phyloP scores from a whole-genome alignment of 108 stramenopile genomes.

The Stephanodiscus minutulus region DNA sequence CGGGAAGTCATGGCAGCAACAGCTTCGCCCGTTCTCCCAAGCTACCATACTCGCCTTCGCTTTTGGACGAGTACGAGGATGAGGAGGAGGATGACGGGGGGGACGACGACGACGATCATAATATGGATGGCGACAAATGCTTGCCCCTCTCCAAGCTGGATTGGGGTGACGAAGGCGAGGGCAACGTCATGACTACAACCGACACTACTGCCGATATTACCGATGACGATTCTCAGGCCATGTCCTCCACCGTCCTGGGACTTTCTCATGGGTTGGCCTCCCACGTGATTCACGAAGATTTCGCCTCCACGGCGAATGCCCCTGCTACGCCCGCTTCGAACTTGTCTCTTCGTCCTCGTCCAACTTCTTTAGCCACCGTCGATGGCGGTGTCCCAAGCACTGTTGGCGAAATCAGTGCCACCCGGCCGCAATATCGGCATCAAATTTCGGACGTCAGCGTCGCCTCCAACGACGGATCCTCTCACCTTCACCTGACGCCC shows the following conservation, averaged over 20 bases:
- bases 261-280: not conserved
- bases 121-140: conserved; percentile 47
- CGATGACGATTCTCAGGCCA: conserved; percentile 6
- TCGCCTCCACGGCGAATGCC: not conserved
- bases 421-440: conserved; percentile 22
- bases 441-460: conserved; percentile 60
- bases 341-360: conserved; percentile 2
- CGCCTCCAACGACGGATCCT: conserved; percentile 11
- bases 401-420: conserved; percentile 12
- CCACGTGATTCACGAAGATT: conserved; percentile 25
- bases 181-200: conserved; percentile 4
- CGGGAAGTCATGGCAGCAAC: conserved; percentile 7
- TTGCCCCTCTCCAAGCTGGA: no score
- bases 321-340: no score
- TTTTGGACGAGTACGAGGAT: conserved; percentile 51
- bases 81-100: no score
- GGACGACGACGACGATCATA: no score
- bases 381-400: not conserved
- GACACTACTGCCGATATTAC: conserved; percentile 21
- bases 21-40: conserved; percentile 12
- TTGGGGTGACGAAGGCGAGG: no score
- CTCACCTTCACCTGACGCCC: no score
- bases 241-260: conserved; percentile 2
- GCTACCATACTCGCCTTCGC: conserved; percentile 36
- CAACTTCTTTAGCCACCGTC: not conserved